Conservation (phyloP, 768 basidiomycete species). For the Mycena galericulata region DNA sequence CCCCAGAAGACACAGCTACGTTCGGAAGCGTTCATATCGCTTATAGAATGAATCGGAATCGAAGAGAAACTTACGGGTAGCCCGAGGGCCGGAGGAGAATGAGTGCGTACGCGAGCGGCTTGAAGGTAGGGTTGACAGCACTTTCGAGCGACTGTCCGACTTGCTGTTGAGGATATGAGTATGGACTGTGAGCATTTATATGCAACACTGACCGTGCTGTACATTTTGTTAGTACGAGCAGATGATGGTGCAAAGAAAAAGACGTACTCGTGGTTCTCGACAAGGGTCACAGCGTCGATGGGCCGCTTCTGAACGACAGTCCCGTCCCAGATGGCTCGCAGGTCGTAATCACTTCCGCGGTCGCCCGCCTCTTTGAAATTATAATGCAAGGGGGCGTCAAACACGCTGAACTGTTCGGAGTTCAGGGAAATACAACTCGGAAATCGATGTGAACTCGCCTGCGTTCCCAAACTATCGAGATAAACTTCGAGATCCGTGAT, state of each 20-base stretch:
- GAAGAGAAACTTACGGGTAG: slow-evolving; percentile 61
- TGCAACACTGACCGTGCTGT: slow-evolving; percentile 9
- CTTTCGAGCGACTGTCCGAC: slow-evolving; percentile 70
- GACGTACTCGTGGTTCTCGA: slow-evolving; percentile 74
- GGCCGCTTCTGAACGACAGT: slow-evolving; percentile 69
- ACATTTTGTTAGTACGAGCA: neutral
- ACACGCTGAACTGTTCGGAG: slow-evolving; percentile 63
- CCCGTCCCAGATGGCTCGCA: slow-evolving; percentile 67
- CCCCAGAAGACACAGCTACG: slow-evolving; percentile 74
- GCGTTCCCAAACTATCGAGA: slow-evolving; percentile 39
- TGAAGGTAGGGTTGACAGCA: slow-evolving; percentile 66
- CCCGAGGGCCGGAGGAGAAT: slow-evolving; percentile 64
- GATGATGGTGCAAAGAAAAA: neutral
- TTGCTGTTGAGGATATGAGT: slow-evolving; percentile 51
- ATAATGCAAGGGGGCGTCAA: slow-evolving; percentile 76
- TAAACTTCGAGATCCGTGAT: slow-evolving; percentile 40
- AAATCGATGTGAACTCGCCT: slow-evolving; percentile 17
- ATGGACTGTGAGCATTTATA: neutral
- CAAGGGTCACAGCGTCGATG: slow-evolving; percentile 75
- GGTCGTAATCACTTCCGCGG: slow-evolving; percentile 64
- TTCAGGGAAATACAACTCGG: neutral
- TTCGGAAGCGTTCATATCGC: neutral
- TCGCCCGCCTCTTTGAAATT: slow-evolving; percentile 74
- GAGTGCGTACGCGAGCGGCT: slow-evolving; percentile 69
- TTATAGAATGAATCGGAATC: neutral